phyloP scores from a whole-genome alignment of 805 yeast species.

The Yamadazyma tumulicola region DNA sequence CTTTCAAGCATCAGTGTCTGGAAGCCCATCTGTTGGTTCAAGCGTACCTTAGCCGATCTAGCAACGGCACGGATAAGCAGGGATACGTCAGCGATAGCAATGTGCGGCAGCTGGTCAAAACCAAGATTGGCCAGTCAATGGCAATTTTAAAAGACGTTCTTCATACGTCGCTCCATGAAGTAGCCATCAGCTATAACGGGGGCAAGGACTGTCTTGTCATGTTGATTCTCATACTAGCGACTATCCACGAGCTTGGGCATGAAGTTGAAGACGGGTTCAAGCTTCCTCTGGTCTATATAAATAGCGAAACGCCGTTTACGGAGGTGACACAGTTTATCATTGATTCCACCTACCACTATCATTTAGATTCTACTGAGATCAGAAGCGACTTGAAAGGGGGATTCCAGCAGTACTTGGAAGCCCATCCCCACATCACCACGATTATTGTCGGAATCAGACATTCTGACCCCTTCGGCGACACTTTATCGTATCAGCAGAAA shows the following conservation, averaged over 20 bases:
- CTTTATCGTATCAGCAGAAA: conserved; percentile 55
- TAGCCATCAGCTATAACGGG: conserved; percentile 88
- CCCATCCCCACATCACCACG: conserved; percentile 56
- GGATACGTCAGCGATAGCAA: not conserved
- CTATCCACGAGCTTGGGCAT: conserved; percentile 16
- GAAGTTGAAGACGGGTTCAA: conserved; percentile 27
- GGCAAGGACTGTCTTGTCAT: conserved; percentile 96
- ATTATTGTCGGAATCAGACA: conserved; percentile 85
- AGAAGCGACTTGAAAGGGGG: conserved; percentile 62
- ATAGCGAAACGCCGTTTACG: conserved; percentile 67
- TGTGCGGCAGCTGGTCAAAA: conserved; percentile 17
- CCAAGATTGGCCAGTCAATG: conserved; percentile 24
- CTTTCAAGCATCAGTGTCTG: too few species aligned
- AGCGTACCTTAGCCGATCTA: too few species aligned
- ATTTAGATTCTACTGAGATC: conserved; percentile 45
- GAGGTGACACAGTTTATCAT: conserved; percentile 67
- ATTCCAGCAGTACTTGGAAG: conserved; percentile 55
- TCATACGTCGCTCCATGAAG: conserved; percentile 37
- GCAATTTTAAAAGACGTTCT: conserved; percentile 25
- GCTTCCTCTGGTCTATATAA: conserved; percentile 67
- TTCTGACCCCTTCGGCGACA: conserved; percentile 78
- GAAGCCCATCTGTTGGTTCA: conserved; percentile 10
- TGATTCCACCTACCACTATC: conserved; percentile 50
- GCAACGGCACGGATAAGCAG: not conserved
- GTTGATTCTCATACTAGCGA: conserved; percentile 70